phyloP scores from a whole-genome alignment of 306 rosid species.

The Dryas octopetala region DNA sequence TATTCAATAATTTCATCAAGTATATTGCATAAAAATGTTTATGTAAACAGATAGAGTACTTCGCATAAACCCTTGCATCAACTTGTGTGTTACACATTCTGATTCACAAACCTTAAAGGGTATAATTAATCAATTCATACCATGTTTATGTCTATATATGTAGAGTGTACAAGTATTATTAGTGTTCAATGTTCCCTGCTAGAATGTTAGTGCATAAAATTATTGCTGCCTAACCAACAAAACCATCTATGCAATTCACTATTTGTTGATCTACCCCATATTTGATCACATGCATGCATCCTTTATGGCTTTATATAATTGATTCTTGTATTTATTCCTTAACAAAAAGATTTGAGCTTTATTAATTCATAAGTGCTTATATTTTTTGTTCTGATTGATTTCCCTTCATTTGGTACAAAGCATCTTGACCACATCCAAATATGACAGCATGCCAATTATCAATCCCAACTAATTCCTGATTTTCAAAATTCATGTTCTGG shows the following conservation, averaged over 20 bases:
- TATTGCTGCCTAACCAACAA: constrained; percentile 1
- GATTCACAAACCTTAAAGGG: neutral
- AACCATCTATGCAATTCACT: neutral
- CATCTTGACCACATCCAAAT: constrained; percentile 19
- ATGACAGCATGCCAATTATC: constrained; percentile 20
- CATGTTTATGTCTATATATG: neutral
- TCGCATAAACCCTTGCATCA: no score
- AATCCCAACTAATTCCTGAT: constrained; percentile 9
- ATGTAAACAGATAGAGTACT: no score
- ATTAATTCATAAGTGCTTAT: no score
- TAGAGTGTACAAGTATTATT: neutral
- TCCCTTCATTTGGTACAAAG: constrained; percentile 10
- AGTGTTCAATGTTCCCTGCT: neutral
- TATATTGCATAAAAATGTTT: no score
- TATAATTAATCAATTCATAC: neutral
- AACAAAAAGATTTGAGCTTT: no score
- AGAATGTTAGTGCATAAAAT: constrained; percentile 1
- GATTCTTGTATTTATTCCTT: neutral
- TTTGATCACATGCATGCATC: neutral
- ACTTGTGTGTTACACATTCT: neutral
- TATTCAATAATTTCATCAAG: no score
- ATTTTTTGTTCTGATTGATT: neutral
- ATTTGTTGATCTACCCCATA: no score
- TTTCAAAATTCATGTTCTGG: neutral
- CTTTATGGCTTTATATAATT: neutral